These are phyloP conservation scores for Centaurea solstitialis DNA, from an alignment of 129 eudicot genomes.

Conservation along the genomic window DNA sequence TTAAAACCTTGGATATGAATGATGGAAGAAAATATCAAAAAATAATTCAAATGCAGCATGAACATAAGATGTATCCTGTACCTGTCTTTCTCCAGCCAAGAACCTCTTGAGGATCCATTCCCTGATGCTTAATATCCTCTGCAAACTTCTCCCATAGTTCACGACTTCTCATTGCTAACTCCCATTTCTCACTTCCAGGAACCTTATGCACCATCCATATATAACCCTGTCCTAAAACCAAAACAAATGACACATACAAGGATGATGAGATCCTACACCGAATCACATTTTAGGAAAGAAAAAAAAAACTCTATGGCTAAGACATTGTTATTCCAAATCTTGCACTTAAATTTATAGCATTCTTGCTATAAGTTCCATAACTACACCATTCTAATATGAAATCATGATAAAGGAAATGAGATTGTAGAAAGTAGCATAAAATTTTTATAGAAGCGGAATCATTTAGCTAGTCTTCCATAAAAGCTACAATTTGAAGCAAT, in stretches of 20 bases:
- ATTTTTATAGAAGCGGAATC: not conserved
- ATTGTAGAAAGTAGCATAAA: not conserved
- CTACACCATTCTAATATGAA: not conserved
- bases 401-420: not conserved
- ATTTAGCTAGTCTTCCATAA: not conserved
- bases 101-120: slow-evolving; percentile 61
- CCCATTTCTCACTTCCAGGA: slow-evolving; percentile 87
- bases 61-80: slow-evolving; percentile 12
- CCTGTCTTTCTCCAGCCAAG: slow-evolving; percentile 98
- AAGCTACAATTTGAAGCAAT: not conserved
- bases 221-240: slow-evolving; percentile 82
- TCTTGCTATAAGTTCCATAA: not conserved
- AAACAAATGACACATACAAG: slow-evolving; percentile 27
- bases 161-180: slow-evolving; percentile 79
- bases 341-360: not conserved
- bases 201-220: slow-evolving; percentile 89
- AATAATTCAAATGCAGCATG: not conserved
- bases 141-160: slow-evolving; percentile 74
- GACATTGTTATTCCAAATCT: slow-evolving; percentile 1
- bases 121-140: slow-evolving; percentile 47
- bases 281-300: slow-evolving; percentile 8
- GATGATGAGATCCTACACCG: slow-evolving; percentile 8
- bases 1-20: too few relatives aligned
- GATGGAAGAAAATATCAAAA: not conserved
- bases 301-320: not conserved